Percentiles rank a stretch among this genome's conserved stretches.
Evolutionary conservation across 257 asterid species (phyloP).

Genomic region (Parsonsia alboflavescens): DNA sequence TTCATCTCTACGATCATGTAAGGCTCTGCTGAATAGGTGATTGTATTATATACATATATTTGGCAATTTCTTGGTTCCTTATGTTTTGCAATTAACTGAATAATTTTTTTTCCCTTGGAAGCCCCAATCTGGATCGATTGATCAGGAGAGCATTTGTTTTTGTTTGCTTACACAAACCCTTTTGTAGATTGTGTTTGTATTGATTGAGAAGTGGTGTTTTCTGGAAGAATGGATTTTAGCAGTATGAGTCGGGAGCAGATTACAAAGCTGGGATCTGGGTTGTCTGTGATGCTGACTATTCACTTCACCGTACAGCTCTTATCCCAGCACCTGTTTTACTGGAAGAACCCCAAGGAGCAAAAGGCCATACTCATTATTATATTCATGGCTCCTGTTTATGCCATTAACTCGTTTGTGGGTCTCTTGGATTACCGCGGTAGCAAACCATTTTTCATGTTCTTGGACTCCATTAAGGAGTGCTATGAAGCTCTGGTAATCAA

Average conservation of each 20-base stretch:
- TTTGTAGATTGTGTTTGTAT: conserved; percentile 21
- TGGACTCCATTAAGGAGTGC: conserved; percentile 68
- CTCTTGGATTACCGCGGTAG: conserved; percentile 58
- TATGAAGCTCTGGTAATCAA: conserved; percentile 71
- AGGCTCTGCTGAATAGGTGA: not conserved
- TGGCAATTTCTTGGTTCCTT: no score
- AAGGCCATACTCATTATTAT: conserved; percentile 61
- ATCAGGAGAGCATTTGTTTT: not conserved
- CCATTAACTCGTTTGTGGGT: conserved; percentile 63
- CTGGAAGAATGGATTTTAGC: conserved; percentile 44
- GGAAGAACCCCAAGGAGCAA: conserved; percentile 90
- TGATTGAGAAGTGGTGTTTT: not conserved
- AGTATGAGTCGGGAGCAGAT: conserved; percentile 64
- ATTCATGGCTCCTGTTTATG: conserved; percentile 76
- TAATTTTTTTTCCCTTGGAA: not conserved
- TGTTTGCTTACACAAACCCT: not conserved
- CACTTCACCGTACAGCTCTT: conserved; percentile 74
- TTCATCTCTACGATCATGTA: not conserved
- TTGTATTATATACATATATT: not conserved
- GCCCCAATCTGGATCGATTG: not conserved
- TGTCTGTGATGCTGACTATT: conserved; percentile 53
- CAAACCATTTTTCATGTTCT: conserved; percentile 50
- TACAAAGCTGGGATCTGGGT: conserved; percentile 57
- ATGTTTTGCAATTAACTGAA: not conserved
- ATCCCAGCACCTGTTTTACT: conserved; percentile 75